phyloP scores from a whole-genome alignment of 768 basidiomycete genomes.

The Termitomyces sp. region DNA sequence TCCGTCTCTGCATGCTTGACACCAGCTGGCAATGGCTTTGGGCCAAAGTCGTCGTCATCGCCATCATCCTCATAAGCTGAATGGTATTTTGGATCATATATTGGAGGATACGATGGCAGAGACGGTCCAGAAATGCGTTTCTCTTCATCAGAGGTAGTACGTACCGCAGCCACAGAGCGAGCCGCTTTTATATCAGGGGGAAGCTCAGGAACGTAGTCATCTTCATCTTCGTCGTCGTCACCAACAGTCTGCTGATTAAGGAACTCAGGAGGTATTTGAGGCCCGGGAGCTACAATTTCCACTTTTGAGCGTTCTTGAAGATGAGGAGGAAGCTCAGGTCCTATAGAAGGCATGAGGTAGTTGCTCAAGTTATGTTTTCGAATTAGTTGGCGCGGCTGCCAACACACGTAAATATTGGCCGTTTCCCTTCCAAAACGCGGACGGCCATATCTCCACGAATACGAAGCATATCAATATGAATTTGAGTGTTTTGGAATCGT shows the following conservation, averaged over 20 bases:
- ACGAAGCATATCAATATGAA: too few species aligned
- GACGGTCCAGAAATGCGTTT: constrained; percentile 49
- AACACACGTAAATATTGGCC: too few species aligned
- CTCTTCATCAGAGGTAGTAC: constrained; percentile 16
- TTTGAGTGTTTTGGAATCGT: too few species aligned
- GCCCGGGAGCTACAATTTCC: constrained; percentile 13
- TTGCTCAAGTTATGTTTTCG: too few species aligned
- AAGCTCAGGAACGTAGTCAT: constrained; percentile 67
- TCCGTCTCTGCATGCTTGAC: constrained; percentile 40
- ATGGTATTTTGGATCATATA: constrained; percentile 23
- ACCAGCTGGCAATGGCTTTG: constrained; percentile 60
- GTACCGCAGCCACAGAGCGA: constrained; percentile 22
- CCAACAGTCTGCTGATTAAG: constrained; percentile 18
- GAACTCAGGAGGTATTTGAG: constrained; percentile 23
- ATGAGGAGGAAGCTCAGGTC: constrained; percentile 52
- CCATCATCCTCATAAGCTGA: constrained; percentile 36
- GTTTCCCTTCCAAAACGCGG: too few species aligned
- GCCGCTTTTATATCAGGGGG: constrained; percentile 63
- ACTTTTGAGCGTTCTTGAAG: constrained; percentile 23
- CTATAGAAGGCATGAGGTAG: constrained; percentile 51
- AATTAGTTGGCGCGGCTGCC: too few species aligned
- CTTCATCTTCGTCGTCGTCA: constrained; percentile 38
- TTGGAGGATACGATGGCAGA: constrained; percentile 34
- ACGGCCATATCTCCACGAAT: too few species aligned
- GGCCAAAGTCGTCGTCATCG: constrained; percentile 81